Evolutionary conservation across 2,329 filamentous ascomycete genomes (phyloP), one percentile per base, ranked within the genome.

Genomic region (Dothistroma pini): DNA sequence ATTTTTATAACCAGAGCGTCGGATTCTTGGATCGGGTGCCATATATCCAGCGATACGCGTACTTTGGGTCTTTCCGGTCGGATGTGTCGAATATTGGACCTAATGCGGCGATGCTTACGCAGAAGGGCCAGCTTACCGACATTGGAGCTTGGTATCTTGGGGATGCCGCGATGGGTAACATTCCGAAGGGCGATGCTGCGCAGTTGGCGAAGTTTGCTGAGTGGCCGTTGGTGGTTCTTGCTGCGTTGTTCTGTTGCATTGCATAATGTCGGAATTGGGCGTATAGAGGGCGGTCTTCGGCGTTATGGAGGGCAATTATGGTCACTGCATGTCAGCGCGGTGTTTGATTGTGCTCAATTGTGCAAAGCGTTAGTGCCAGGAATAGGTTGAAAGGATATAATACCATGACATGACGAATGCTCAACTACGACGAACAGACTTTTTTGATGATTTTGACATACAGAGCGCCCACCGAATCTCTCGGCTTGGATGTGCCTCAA

Each of bases 121-220:
- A 84, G 48, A 79, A 84, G 16, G 90, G 90, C 48, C 70, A 84
- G 62, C 77, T 95, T 64, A 93, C 90, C 1, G 85, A 91, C 66
- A 89, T 93, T 65, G 90, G 90, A 0, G 82, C 83, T 2, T 89
- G 87, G 87, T 95, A 93, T 73, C 74, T 95, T n/a, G 86, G 90
- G 63, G 70, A 81, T 56, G 44, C 64, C 31, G 73, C 72, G 9
- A 76, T 74, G 12, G 74, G 75, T 12, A 74, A 75, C 55, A 62
- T 74, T 34, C 75, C 76, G 16, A 68, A 74, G 60, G 71, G 74
- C 47, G 66, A 66, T 50, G 69, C 67, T 34, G 56, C 61, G 21
- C 63, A 57, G 56, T 49, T 62, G 10, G 69, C 68, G 8, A 62
- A 63, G 25, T 70, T 70, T 44, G 70, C 71, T 38, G 72, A 71